phyloP scores from a whole-genome alignment of 257 asterid genomes.

The Ocimum tenuiflorum region DNA sequence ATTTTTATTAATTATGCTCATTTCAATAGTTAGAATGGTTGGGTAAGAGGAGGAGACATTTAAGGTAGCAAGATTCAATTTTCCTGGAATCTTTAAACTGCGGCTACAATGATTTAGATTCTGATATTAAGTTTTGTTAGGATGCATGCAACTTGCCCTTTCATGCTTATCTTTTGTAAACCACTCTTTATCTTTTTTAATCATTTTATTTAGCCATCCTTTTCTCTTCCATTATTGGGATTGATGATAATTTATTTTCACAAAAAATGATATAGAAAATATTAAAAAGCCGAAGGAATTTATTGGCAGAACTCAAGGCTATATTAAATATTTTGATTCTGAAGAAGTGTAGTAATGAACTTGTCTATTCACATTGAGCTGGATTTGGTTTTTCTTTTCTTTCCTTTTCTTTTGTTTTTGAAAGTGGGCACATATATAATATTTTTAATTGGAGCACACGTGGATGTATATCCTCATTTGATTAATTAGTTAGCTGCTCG shows the following conservation, averaged over 20 bases:
- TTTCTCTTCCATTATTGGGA: not conserved
- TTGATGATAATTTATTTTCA: not conserved
- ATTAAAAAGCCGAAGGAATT: not conserved
- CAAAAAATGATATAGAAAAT: not conserved
- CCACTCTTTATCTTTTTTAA: constrained; percentile 8
- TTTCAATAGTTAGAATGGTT: too few species aligned
- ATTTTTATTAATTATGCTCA: too few species aligned
- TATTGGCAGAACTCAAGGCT: not conserved
- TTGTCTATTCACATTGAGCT: constrained; percentile 16
- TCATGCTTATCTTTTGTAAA: constrained; percentile 16
- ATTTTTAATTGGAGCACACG: constrained; percentile 15
- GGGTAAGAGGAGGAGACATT: too few species aligned
- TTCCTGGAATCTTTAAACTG: constrained; percentile 32
- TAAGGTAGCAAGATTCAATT: constrained; percentile 15
- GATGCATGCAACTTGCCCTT: constrained; percentile 12
- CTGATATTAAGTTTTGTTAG: constrained; percentile 21
- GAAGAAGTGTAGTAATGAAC: not conserved
- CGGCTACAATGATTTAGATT: constrained; percentile 19
- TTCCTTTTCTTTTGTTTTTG: not conserved
- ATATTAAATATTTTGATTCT: not conserved
- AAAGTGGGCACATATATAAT: not conserved
- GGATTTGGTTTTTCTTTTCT: not conserved
- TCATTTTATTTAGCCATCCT: not conserved
- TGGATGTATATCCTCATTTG: constrained; percentile 30
- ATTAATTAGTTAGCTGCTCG: constrained; percentile 19